phyloP scores from a whole-genome alignment of 139 green algal species.

The Parachlorella kessleri region DNA sequence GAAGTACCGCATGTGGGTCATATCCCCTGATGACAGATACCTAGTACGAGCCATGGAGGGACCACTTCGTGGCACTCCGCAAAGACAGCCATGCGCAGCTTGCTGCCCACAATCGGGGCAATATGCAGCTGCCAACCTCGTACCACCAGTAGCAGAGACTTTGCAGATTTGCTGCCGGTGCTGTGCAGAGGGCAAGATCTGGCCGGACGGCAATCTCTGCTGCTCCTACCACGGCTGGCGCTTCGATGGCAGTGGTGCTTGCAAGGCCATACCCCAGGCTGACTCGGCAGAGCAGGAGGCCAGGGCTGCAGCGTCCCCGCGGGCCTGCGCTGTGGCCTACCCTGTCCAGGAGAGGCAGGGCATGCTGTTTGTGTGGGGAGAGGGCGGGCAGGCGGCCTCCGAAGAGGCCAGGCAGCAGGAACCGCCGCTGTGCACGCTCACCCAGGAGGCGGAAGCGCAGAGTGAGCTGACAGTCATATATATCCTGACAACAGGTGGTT shows the following conservation, averaged over 20 bases:
- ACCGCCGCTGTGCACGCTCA: background rate
- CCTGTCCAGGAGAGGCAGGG: background rate
- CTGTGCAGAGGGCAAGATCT: conserved; percentile 39
- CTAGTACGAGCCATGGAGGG: too few relatives aligned
- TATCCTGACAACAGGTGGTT: too few relatives aligned
- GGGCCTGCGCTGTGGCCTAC: background rate
- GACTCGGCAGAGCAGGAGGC: background rate
- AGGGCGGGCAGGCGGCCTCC: background rate
- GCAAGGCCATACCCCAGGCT: conserved; percentile 44
- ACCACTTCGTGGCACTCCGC: too few relatives aligned
- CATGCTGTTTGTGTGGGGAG: conserved; percentile 30
- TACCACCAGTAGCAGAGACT: too few relatives aligned
- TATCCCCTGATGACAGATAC: too few relatives aligned
- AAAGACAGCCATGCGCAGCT: too few relatives aligned
- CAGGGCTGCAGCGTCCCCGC: background rate
- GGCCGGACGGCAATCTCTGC: conserved; percentile 31
- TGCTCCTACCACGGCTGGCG: conserved; percentile 53
- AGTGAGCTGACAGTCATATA: too few relatives aligned
- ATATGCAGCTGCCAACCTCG: background rate
- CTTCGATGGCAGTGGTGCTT: conserved; percentile 37
- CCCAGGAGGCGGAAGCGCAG: background rate
- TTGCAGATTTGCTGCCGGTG: too few relatives aligned
- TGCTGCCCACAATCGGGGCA: background rate
- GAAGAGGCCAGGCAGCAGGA: background rate
- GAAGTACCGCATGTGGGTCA: too few relatives aligned